These are phyloP conservation scores for Euphorbia tirucalli DNA, from an alignment of 345 rosid genomes.

Conservation along the genomic window DNA sequence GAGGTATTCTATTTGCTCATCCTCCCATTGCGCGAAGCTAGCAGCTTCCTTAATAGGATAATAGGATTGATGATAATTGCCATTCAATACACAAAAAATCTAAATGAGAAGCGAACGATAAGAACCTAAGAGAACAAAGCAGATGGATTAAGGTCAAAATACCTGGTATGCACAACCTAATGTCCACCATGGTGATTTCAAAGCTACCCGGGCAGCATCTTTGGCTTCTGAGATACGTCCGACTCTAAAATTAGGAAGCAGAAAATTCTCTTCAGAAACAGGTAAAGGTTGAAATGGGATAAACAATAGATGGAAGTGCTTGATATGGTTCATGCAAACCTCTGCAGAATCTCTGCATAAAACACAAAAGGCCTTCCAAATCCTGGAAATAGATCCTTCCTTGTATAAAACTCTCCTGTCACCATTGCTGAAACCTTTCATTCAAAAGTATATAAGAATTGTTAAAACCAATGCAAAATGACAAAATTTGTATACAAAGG, in stretches of 20 bases:
- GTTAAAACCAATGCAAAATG: background rate
- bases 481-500: background rate
- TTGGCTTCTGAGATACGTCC: slow-evolving; percentile 74
- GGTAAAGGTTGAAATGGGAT: background rate
- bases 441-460: slow-evolving; percentile 18
- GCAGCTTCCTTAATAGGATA: slow-evolving; percentile 59
- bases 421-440: slow-evolving; percentile 84
- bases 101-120: slow-evolving; percentile 4
- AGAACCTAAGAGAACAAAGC: background rate
- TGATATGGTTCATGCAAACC: slow-evolving; percentile 41
- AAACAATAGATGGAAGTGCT: slow-evolving; percentile 3
- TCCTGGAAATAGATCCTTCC: slow-evolving; percentile 80
- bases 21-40: slow-evolving; percentile 80
- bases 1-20: slow-evolving; percentile 80
- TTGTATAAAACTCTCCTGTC: slow-evolving; percentile 82
- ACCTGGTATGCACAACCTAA: slow-evolving; percentile 74
- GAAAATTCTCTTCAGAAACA: slow-evolving; percentile 13
- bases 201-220: slow-evolving; percentile 82
- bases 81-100: background rate
- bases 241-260: slow-evolving; percentile 44
- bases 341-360: slow-evolving; percentile 64
- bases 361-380: slow-evolving; percentile 91
- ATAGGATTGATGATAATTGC: slow-evolving; percentile 3
- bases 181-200: slow-evolving; percentile 94
- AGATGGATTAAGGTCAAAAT: slow-evolving; percentile 17